A percentile compares a stretch with the other conserved stretches of the same genome.
Conservation (phyloP, 1,139 yeast genomes). For the Pichiaceae sp. region DNA sequence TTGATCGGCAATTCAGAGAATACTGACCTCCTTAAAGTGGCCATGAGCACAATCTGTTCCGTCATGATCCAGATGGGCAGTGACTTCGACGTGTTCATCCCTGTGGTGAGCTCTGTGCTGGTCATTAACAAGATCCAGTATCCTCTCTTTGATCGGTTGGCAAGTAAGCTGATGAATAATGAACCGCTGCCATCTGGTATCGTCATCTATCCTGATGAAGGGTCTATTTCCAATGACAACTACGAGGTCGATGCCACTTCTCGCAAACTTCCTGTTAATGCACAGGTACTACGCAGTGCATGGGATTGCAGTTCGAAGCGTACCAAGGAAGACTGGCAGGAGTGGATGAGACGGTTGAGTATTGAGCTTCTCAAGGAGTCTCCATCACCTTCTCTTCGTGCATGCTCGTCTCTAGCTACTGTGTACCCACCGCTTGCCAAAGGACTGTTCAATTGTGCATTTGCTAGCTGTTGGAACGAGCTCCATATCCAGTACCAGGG, state of each 20-base stretch:
- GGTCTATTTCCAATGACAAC: constrained; percentile 44
- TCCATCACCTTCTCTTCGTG: constrained; percentile 90
- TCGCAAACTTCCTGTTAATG: constrained; percentile 74
- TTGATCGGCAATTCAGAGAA: constrained; percentile 46
- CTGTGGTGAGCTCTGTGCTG: constrained; percentile 70
- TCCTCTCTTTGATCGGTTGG: constrained; percentile 72
- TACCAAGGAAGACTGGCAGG: constrained; percentile 96
- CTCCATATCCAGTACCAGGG: constrained; percentile 88
- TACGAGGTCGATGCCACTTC: constrained; percentile 64
- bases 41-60: constrained; percentile 72
- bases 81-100: constrained; percentile 82
- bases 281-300: constrained; percentile 64
- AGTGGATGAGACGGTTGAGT: constrained; percentile 86
- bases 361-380: constrained; percentile 84
- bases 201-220: constrained; percentile 61
- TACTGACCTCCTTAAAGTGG: constrained; percentile 41
- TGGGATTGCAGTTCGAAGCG: constrained; percentile 92
- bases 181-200: constrained; percentile 82
- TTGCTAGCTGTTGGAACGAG: constrained; percentile 95
- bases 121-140: constrained; percentile 60
- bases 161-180: constrained; percentile 70
- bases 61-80: constrained; percentile 73
- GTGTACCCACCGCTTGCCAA: constrained; percentile 85
- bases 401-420: constrained; percentile 86
- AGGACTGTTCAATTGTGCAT: constrained; percentile 88